Base-by-base conservation (phyloP, 140 eudicot genomes). In the Stevia rebaudiana region DNA sequence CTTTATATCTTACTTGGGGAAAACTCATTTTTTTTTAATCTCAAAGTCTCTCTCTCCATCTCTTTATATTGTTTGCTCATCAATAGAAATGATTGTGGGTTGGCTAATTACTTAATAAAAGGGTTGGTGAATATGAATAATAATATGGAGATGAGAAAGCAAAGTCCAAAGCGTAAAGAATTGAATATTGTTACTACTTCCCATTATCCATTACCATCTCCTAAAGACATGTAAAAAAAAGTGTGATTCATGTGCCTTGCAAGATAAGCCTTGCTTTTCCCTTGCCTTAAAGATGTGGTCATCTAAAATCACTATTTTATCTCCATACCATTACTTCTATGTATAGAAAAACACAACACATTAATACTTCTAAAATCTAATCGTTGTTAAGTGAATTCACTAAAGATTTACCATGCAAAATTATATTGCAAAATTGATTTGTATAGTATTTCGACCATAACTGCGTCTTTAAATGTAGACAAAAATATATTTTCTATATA, bases 191-290 rank as follows among this genome's bases (percentile, higher is more conserved):
- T 18, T 61, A 53, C 52, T 28, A 19, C 43, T 47, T 10, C 68
- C 68, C 56, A 63, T 10, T 13, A 28, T 11, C 48, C 17, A 11
- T 53, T 28, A 24, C 77, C 57, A 41, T 72, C 58, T 63, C 12
- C 70, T 61, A 71, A 71, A 61, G 63, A 62, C 24, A 41, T 44
- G 11, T n/a, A 6, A 15, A 33, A 54, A 56, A 76, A 74, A 36
- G 77, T 67, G 73, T 70, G 83, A 83, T 75, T 78, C 90, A 57
- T 83, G 84, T 83, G 85, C 61, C 66, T 80, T 78, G 78, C 79
- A 76, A 75, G 71, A 69, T 42, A 68, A 74, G 71, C 56, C 62
- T 73, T 65, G 54, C 86, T 77, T 72, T 74, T 72, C 16, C 69
- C 44, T 25, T 64, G 52, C 69, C 69, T 60, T 61, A 60, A 51